Conservation (phyloP, 2,329 filamentous ascomycete genomes). For the Epichloe gansuensis region DNA sequence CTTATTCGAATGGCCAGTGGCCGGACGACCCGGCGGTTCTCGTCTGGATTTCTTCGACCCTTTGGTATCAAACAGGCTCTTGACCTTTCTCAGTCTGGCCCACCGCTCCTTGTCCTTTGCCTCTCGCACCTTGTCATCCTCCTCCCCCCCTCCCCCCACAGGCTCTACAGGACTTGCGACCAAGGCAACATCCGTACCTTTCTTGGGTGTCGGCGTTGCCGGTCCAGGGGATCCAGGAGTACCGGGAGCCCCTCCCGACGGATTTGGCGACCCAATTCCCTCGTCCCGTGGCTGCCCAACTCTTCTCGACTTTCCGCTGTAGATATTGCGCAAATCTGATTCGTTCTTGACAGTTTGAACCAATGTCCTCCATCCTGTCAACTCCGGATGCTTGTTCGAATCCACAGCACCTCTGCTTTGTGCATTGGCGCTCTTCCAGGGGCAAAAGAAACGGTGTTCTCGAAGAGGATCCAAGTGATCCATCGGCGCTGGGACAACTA, state of each 20-base stretch:
- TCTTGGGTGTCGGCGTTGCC: conserved; percentile 5
- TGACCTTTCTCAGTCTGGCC: conserved; percentile 57
- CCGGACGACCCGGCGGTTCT: conserved; percentile 28
- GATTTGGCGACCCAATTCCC: background rate
- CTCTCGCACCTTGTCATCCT: conserved; percentile 33
- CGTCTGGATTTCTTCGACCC: conserved; percentile 38
- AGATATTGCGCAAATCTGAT: conserved; percentile 33
- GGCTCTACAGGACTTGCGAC: conserved; percentile 6
- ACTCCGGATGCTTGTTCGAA: conserved; percentile 21
- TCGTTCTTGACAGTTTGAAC: conserved; percentile 45
- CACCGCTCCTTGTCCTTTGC: conserved; percentile 60
- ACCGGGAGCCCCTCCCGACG: background rate
- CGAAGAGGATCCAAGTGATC: conserved; percentile 53
- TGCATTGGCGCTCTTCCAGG: conserved; percentile 55
- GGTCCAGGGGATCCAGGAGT: conserved; percentile 9
- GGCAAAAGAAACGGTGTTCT: conserved; percentile 74
- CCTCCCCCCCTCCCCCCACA: conserved; percentile 15
- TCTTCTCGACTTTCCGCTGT: conserved; percentile 19
- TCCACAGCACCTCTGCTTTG: conserved; percentile 35
- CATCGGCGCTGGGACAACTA: conserved; percentile 48
- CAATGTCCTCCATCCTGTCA: conserved; percentile 43
- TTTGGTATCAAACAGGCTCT: conserved; percentile 58
- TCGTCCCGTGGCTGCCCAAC: conserved; percentile 7
- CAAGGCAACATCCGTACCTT: conserved; percentile 3
- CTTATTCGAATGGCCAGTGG: conserved; percentile 20